These are phyloP conservation scores for Aspergillus spinulosporus DNA, from an alignment of 2,329 filamentous ascomycete genomes.

Conservation along the genomic window DNA sequence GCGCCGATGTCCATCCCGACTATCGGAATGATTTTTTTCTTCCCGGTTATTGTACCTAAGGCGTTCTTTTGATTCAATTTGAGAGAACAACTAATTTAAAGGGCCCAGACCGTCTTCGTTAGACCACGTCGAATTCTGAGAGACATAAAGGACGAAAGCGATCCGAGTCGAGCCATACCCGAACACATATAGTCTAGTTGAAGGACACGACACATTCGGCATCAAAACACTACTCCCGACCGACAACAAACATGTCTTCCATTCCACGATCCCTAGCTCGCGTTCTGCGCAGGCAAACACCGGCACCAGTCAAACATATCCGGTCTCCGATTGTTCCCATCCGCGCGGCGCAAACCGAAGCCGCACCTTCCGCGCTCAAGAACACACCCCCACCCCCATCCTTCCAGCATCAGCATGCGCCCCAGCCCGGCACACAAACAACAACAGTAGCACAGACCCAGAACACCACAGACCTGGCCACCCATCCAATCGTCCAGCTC, in stretches of 20 bases:
- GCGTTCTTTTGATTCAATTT: background rate
- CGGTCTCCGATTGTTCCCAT: background rate
- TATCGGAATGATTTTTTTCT: slow-evolving; percentile 12
- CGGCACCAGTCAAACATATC: background rate
- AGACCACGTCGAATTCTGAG: no score
- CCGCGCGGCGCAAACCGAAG: slow-evolving; percentile 12
- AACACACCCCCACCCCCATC: slow-evolving; percentile 9
- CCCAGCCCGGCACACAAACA: slow-evolving; percentile 2
- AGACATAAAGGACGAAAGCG: no score
- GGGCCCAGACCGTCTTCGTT: background rate
- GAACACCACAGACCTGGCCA: slow-evolving; percentile 20
- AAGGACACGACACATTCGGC: no score
- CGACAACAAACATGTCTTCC: slow-evolving; percentile 10
- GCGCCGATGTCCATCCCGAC: slow-evolving; percentile 11
- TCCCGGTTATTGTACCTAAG: background rate
- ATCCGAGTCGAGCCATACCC: background rate
- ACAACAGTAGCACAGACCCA: background rate
- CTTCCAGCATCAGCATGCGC: slow-evolving; percentile 12
- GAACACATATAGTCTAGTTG: background rate
- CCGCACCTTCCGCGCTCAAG: slow-evolving; percentile 5
- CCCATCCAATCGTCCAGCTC: slow-evolving; percentile 65
- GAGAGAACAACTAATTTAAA: background rate
- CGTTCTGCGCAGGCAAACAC: slow-evolving; percentile 8
- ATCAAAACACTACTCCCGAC: background rate
- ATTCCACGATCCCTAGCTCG: slow-evolving; percentile 12